These are phyloP conservation scores for Fraxinus ornus DNA, from an alignment of 305 asterid species.

Conservation along the genomic window DNA sequence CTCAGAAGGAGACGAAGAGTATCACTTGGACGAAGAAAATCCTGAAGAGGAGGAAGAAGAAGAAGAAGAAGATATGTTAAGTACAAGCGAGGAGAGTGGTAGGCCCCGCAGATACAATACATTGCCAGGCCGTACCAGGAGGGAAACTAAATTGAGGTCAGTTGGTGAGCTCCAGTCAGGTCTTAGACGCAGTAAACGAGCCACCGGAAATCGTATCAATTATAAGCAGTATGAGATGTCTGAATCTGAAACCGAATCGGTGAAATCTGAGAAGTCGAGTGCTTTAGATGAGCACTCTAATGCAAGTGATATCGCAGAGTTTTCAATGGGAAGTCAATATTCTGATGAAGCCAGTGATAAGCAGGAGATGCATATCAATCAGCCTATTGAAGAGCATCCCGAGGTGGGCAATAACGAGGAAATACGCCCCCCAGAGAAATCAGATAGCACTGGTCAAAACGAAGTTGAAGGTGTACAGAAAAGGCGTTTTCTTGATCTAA, in stretches of 20 bases:
- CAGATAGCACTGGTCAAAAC: slow-evolving; percentile 9
- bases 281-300: slow-evolving; percentile 38
- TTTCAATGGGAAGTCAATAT: slow-evolving; percentile 36
- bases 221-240: slow-evolving; percentile 75
- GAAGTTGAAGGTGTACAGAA: slow-evolving; percentile 25
- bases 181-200: slow-evolving; percentile 85
- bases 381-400: slow-evolving; percentile 35
- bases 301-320: slow-evolving; percentile 46
- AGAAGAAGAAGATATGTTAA: slow-evolving; percentile 24
- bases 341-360: slow-evolving; percentile 23
- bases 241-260: slow-evolving; percentile 65
- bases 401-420: slow-evolving; percentile 18
- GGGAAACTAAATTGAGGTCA: slow-evolving; percentile 66
- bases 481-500: slow-evolving; percentile 25
- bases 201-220: slow-evolving; percentile 69
- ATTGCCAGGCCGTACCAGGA: slow-evolving; percentile 60
- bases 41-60: slow-evolving; percentile 64
- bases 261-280: slow-evolving; percentile 48
- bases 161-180: slow-evolving; percentile 62
- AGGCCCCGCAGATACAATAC: slow-evolving; percentile 41
- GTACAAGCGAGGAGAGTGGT: slow-evolving; percentile 71
- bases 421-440: neutral
- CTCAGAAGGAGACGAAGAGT: slow-evolving; percentile 92
- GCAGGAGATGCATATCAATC: slow-evolving; percentile 33
- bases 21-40: slow-evolving; percentile 69